A percentile compares a stretch with the other conserved stretches of the same genome.
phyloP scores from a whole-genome alignment of 768 basidiomycete species.

The Mycena leptocephala region DNA sequence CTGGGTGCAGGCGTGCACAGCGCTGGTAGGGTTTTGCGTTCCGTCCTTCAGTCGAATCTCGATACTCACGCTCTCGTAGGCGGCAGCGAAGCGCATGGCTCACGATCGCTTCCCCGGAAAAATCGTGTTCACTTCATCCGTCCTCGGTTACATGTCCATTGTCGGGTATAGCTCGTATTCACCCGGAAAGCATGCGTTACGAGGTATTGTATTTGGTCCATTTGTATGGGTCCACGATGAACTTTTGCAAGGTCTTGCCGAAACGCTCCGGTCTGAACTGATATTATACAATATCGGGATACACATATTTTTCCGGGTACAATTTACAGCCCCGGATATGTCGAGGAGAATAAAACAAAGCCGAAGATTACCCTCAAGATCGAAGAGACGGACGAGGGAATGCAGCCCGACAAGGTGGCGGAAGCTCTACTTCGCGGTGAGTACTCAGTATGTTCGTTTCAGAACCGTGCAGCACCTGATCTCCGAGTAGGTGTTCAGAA shows the following conservation, averaged over 20 bases:
- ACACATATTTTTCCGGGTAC: slow-evolving; percentile 80
- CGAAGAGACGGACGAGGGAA: slow-evolving; percentile 74
- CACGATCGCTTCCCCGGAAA: slow-evolving; percentile 64
- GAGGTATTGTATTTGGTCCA: slow-evolving; percentile 62
- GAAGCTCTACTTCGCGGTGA: slow-evolving; percentile 65
- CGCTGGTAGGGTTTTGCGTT: slow-evolving; percentile 57
- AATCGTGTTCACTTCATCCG: slow-evolving; percentile 76
- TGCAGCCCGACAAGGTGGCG: slow-evolving; percentile 70
- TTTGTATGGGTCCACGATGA: too few relatives aligned
- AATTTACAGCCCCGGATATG: slow-evolving; percentile 77
- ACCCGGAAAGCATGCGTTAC: slow-evolving; percentile 80
- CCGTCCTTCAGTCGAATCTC: not conserved
- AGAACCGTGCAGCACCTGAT: not conserved
- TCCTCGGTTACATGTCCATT: slow-evolving; percentile 74
- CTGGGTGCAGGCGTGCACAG: slow-evolving; percentile 71
- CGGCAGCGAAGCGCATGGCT: slow-evolving; percentile 71
- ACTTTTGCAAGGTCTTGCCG: slow-evolving; percentile 78
- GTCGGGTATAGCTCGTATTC: slow-evolving; percentile 80
- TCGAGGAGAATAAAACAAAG: slow-evolving; percentile 76
- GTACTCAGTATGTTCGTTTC: slow-evolving; percentile 17
- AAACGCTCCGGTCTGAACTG: slow-evolving; percentile 78
- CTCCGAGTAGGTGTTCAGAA: slow-evolving; percentile 66
- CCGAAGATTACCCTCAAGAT: slow-evolving; percentile 78
- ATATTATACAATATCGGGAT: slow-evolving; percentile 75
- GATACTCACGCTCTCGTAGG: slow-evolving; percentile 50